Evolutionary conservation across 2,329 filamentous ascomycete species (phyloP).

Genomic region (Ophiosphaerella herpotricha): DNA sequence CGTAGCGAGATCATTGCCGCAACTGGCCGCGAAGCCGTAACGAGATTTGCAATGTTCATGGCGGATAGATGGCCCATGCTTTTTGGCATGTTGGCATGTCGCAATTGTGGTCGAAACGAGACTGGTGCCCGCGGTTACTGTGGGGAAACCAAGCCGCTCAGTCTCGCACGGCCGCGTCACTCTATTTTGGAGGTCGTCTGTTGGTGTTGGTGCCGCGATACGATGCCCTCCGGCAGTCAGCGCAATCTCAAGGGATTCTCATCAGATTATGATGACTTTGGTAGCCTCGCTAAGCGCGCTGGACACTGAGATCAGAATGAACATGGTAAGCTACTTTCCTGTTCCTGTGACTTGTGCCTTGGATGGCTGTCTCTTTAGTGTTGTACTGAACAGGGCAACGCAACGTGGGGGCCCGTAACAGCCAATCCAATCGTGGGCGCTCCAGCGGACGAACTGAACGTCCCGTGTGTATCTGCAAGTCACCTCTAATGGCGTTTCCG

Average conservation of each 20-base stretch:
- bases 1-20: not conserved
- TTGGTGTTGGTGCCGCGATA: slow-evolving; percentile 11
- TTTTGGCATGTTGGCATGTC: slow-evolving; percentile 16
- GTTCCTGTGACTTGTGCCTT: slow-evolving; percentile 30
- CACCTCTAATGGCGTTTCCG: slow-evolving; percentile 26
- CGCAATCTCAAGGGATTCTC: too few relatives aligned
- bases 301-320: slow-evolving; percentile 12
- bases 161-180: slow-evolving; percentile 10
- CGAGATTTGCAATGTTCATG: not conserved
- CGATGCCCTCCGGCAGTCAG: not conserved
- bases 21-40: not conserved
- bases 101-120: slow-evolving; percentile 26
- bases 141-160: slow-evolving; percentile 22
- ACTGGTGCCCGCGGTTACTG: slow-evolving; percentile 26
- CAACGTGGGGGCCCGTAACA: slow-evolving; percentile 34
- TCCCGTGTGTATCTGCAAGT: slow-evolving; percentile 30
- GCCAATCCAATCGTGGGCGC: slow-evolving; percentile 10
- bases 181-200: slow-evolving; percentile 17
- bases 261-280: too few relatives aligned
- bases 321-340: slow-evolving; percentile 16
- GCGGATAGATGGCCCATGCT: slow-evolving; percentile 1
- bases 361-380: slow-evolving; percentile 6
- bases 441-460: slow-evolving; percentile 6
- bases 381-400: slow-evolving; percentile 23
- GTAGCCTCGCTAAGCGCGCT: slow-evolving; percentile 2